Base-by-base conservation (phyloP, 2,329 filamentous ascomycete genomes). In the Fusarium sp. region DNA sequence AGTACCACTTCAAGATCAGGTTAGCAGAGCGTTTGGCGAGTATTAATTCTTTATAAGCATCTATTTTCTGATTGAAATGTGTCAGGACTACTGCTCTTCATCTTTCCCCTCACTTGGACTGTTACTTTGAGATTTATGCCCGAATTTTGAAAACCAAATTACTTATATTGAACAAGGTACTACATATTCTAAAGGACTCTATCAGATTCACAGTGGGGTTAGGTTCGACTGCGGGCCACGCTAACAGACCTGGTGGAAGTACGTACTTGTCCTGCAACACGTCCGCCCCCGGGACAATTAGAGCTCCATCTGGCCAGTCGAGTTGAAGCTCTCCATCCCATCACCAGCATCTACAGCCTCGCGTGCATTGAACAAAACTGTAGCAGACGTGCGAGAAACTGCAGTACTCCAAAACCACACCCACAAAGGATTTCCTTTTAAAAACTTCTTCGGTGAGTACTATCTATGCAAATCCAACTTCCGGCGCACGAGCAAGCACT, bases 221-320 rank as follows among this genome's bases (percentile, higher is more conserved):
- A 47, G 57, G 56, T 56, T 39, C 43, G 62, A 62, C 19, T 56
- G 49, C 49, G 59, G 59, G 49, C 32, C 60, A 32, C 60, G 58
- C 60, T 57, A 62, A 40, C 15, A 25, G 62, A 45, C 57, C 59
- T 35, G 35, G 57, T 32, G 23, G 9, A 9, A 61, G 68, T 74
- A 74, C 71, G 71, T 74, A 71, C 66, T 65, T 56, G 39, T 43
- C 32, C 35, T 53, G 20, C 32, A 40, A 55, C 52, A 33, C 51
- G 52, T 45, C 49, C 23, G 37, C 52, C 30, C n/a, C n/a, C 32
- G 35, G 40, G 47, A 52, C 62, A 56, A 41, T 66, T 65, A 49
- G 51, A 74, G 71, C 71, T 74, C 72, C 72, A 74, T 72, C 72
- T 74, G 72, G 71, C 72, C 72, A 67, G 72, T 72, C 73, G 63